A percentile compares a stretch with the other conserved stretches of the same genome.
phyloP scores from a whole-genome alignment of 2,329 filamentous ascomycete genomes.

The Penicillium glabrum region DNA sequence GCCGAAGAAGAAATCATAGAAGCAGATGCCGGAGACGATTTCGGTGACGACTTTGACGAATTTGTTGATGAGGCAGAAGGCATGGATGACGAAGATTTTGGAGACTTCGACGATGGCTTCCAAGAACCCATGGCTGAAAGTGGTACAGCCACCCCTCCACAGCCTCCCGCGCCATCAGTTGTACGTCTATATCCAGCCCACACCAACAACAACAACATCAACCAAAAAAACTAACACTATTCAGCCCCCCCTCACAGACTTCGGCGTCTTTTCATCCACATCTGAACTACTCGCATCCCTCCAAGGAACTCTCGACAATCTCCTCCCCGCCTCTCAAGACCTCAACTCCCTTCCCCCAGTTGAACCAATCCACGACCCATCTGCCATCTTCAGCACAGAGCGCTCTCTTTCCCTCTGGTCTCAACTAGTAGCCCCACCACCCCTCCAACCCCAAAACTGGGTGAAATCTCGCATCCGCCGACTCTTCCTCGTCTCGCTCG shows the following conservation, averaged over 20 bases:
- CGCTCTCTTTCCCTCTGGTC: slow-evolving; percentile 92
- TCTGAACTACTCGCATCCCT: slow-evolving; percentile 36
- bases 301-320: slow-evolving; percentile 42
- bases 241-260: slow-evolving; percentile 49
- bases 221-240: not conserved
- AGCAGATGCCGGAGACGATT: slow-evolving; percentile 61
- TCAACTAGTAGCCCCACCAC: slow-evolving; percentile 90
- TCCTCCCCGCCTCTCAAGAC: slow-evolving; percentile 45
- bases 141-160: slow-evolving; percentile 19
- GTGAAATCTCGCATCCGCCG: slow-evolving; percentile 92
- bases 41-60: slow-evolving; percentile 58
- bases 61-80: slow-evolving; percentile 53
- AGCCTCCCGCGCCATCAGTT: slow-evolving; percentile 38
- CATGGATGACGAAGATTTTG: slow-evolving; percentile 56
- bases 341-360: slow-evolving; percentile 34
- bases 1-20: slow-evolving; percentile 55
- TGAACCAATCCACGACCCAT: slow-evolving; percentile 43
- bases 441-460: slow-evolving; percentile 95
- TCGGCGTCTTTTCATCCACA: slow-evolving; percentile 53
- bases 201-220: not conserved
- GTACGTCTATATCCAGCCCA: slow-evolving; percentile 38
- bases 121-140: slow-evolving; percentile 46
- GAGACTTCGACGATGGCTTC: slow-evolving; percentile 69
- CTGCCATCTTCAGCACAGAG: slow-evolving; percentile 74
- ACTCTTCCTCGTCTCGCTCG: slow-evolving; percentile 91